Evolutionary conservation across 2,329 filamentous ascomycete species (phyloP), one percentile per base, ranked within the genome.

Genomic region (Alternaria brassicae): DNA sequence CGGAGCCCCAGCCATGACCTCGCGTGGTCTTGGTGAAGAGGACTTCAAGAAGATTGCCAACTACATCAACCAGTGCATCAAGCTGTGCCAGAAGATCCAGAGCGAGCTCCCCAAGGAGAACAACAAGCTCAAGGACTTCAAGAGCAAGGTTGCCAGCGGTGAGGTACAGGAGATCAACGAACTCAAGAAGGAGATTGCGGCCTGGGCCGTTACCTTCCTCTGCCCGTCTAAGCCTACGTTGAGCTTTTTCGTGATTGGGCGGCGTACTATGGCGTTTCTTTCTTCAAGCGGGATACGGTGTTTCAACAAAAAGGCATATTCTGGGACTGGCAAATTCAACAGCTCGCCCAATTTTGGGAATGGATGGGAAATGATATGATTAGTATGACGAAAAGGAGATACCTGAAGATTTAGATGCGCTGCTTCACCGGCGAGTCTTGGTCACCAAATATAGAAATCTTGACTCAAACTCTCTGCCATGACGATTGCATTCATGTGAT

Each of bases 81-180:
- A 91, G 84, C 86, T 98, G 76, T 91, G 90, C 86, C 92, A 93
- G 86, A 89, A 93, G 76, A 85, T 96, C 72, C 95, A 98, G 85
- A 84, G 78, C 60, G 83, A 85, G 66, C 87, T 98, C 23, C 94
- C 95, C 79, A 97, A 97, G 88, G 91, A 95, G 81, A 92, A 92
- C 75, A 99, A 98, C 89, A 97, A 96, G 89, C 91, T 96, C 80
- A 98, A 98, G 89, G 95, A 99, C 85, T 98, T 99, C 90, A 96
- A 94, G 86, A 89, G 88, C 78, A 94, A 92, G 87, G 92, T 97
- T 63, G 87, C 91, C 58, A 83, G 85, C 69, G 93, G 92, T 66
- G 86, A 90, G 75, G 85, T 96, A 48, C 81, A 87, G 62, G 91
- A 93, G 84, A 94, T 99, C 82, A 89, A 91, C 78, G 86, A 85